Evolutionary conservation across 164 flowering plant genomes (phyloP).

Genomic region (Kalanchoe fedtschenkoi): DNA sequence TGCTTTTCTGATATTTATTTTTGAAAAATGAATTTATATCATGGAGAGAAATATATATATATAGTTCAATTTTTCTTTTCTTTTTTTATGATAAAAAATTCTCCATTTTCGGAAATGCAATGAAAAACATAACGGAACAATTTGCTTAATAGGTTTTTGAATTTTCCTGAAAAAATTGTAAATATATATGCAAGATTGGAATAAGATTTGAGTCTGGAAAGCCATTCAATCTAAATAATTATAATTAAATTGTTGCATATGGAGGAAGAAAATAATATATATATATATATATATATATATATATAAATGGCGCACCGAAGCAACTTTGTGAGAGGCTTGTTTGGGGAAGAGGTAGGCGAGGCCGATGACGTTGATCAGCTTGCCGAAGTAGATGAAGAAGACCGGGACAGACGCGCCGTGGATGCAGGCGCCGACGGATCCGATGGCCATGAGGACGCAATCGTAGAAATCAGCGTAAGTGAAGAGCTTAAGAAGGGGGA

Average conservation of each 20-base stretch:
- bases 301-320: constrained; percentile 44
- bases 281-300: too few species aligned
- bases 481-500: constrained; percentile 46
- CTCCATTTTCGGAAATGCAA: too few species aligned
- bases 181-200: too few species aligned
- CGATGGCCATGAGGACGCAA: constrained; percentile 61
- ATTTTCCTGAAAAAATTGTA: too few species aligned
- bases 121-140: too few species aligned
- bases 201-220: too few species aligned
- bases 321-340: constrained; percentile 68
- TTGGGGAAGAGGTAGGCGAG: constrained; percentile 69
- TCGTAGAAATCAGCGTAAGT: constrained; percentile 74
- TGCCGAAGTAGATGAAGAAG: constrained; percentile 88
- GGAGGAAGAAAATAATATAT: not conserved
- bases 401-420: constrained; percentile 96
- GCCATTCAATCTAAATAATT: constrained; percentile 3
- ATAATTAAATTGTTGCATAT: not conserved
- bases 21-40: too few species aligned
- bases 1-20: too few species aligned
- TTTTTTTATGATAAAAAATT: too few species aligned
- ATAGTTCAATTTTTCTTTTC: too few species aligned
- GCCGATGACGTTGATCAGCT: constrained; percentile 72
- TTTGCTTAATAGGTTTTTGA: too few species aligned
- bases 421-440: constrained; percentile 66
- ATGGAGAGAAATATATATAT: too few species aligned